phyloP scores from a whole-genome alignment of 345 rosid genomes.

The Brassica cretica region DNA sequence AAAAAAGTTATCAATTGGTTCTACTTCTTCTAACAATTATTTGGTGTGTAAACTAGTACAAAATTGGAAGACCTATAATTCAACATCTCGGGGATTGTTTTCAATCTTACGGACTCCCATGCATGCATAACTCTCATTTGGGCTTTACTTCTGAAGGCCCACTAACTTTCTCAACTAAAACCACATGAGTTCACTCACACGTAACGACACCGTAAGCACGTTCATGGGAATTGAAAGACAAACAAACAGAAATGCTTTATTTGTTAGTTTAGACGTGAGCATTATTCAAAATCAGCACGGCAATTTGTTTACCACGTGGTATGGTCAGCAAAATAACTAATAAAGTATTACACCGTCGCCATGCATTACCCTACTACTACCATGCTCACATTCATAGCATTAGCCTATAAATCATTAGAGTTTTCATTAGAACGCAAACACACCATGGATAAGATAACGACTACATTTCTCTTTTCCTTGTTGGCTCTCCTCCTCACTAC shows the following conservation, averaged over 20 bases:
- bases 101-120: neutral
- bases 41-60: neutral
- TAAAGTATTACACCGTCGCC: neutral
- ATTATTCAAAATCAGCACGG: neutral
- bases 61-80: neutral
- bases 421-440: neutral
- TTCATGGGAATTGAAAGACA: too few relatives aligned
- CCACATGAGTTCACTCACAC: too few relatives aligned
- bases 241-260: neutral
- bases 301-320: neutral
- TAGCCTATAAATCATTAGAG: neutral
- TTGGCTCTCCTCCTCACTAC: constrained; percentile 33
- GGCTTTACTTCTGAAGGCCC: neutral
- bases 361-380: neutral
- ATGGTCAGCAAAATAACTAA: neutral
- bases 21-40: neutral
- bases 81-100: neutral
- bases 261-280: neutral
- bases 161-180: too few relatives aligned
- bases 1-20: neutral
- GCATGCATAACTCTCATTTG: too few relatives aligned
- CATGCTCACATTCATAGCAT: neutral
- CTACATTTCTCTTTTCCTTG: constrained; percentile 10
- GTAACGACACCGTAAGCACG: too few relatives aligned
- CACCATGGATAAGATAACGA: constrained; percentile 16